Percentiles rank a stretch among this genome's conserved stretches.
Conservation (phyloP, 495 filamentous ascomycete genomes). For the Trichoderma gamsii region DNA sequence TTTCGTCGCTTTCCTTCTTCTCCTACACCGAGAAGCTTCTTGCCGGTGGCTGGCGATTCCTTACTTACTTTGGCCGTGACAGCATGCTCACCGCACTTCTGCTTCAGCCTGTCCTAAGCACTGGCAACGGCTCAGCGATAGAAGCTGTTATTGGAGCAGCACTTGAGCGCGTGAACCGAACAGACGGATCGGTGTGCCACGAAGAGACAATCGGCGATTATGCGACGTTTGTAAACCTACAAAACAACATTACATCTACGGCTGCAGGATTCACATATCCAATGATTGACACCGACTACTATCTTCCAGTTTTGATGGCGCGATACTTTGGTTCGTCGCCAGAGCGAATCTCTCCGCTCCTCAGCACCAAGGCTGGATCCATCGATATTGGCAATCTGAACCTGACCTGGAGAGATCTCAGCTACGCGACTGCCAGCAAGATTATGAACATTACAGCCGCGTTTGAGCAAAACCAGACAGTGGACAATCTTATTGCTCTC, state of each 20-base stretch:
- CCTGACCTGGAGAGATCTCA: constrained; percentile 47
- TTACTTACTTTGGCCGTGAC: constrained; percentile 64
- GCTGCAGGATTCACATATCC: constrained; percentile 53
- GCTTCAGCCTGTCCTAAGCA: constrained; percentile 51
- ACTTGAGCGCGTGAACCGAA: constrained; percentile 52
- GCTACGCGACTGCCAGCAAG: constrained; percentile 47
- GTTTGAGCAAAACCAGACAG: constrained; percentile 43
- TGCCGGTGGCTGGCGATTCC: constrained; percentile 60
- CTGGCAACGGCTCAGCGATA: constrained; percentile 48
- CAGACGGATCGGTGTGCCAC: constrained; percentile 56
- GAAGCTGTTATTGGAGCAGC: constrained; percentile 57
- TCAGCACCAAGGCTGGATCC: constrained; percentile 39
- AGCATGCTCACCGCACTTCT: constrained; percentile 55
- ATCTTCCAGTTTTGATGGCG: constrained; percentile 50
- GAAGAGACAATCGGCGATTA: constrained; percentile 65
- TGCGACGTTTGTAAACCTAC: constrained; percentile 52
- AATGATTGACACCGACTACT: constrained; percentile 65
- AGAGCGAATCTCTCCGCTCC: constrained; percentile 37
- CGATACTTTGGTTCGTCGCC: constrained; percentile 50
- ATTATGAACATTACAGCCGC: constrained; percentile 51
- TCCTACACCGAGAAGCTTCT: constrained; percentile 57
- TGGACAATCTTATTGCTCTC: constrained; percentile 51
- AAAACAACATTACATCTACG: constrained; percentile 47
- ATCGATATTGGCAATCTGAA: constrained; percentile 44
- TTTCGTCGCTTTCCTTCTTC: constrained; percentile 52